Conservation (phyloP, 345 rosid species). For the Moricandia moricandioides region DNA sequence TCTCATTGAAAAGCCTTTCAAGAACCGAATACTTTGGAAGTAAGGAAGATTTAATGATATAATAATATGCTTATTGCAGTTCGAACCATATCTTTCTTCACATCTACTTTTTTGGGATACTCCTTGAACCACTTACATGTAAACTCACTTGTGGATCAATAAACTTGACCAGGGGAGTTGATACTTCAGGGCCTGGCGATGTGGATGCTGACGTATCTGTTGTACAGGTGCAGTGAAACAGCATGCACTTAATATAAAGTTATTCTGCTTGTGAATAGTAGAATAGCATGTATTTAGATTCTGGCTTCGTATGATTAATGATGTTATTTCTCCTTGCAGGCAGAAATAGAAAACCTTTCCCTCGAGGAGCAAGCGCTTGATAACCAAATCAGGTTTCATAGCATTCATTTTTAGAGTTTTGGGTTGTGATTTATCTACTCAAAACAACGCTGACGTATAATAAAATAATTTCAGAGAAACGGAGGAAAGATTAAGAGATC, state of each 20-base stretch:
- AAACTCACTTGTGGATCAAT: slow-evolving; percentile 35
- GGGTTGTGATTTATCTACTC: slow-evolving; percentile 18
- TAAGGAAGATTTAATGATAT: slow-evolving; percentile 42
- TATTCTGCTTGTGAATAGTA: background rate
- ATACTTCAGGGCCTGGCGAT: slow-evolving; percentile 61
- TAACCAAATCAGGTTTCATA: slow-evolving; percentile 70
- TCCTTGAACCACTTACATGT: slow-evolving; percentile 14
- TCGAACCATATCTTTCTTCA: slow-evolving; percentile 9
- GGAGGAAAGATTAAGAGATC: slow-evolving; percentile 67
- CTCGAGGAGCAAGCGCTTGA: slow-evolving; percentile 70
- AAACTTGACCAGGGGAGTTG: slow-evolving; percentile 69
- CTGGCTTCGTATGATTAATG: slow-evolving; percentile 16
- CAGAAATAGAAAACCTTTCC: slow-evolving; percentile 66
- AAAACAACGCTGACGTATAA: slow-evolving; percentile 40
- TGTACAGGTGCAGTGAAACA: slow-evolving; percentile 55
- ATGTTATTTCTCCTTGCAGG: slow-evolving; percentile 51
- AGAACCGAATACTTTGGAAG: slow-evolving; percentile 95
- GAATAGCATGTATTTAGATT: background rate
- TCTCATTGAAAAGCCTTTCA: slow-evolving; percentile 91
- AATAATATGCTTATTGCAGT: slow-evolving; percentile 26
- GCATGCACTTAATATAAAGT: slow-evolving; percentile 5
- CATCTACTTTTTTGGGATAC: slow-evolving; percentile 17
- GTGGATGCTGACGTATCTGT: slow-evolving; percentile 49
- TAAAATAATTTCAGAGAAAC: slow-evolving; percentile 56
- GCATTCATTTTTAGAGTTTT: slow-evolving; percentile 26